These are phyloP conservation scores for Trichophyton simii DNA, from an alignment of 2,329 filamentous ascomycete genomes.

Conservation along the genomic window DNA sequence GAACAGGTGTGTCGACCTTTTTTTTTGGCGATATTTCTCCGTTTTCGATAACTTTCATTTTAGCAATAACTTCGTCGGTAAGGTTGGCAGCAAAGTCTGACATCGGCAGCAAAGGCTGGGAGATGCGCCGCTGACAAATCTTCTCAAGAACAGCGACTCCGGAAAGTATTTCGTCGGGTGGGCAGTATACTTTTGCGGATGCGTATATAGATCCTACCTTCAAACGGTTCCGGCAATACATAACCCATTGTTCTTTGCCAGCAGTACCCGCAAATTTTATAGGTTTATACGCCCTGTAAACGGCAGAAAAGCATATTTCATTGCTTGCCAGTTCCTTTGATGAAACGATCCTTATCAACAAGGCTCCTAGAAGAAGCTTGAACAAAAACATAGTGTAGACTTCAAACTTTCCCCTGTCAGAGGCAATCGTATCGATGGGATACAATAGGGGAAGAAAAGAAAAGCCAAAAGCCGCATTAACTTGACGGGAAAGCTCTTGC, in stretches of 20 bases:
- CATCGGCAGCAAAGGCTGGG: constrained; percentile 5
- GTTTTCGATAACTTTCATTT: constrained; percentile 5
- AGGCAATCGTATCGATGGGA: background rate
- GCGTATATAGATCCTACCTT: constrained; percentile 7
- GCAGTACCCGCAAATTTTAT: background rate
- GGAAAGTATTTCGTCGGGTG: background rate
- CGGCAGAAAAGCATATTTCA: background rate
- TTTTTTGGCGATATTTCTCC: constrained; percentile 3
- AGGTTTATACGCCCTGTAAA: background rate
- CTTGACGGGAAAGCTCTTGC: too few species aligned
- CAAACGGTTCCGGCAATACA: background rate
- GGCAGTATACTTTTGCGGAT: constrained; percentile 5
- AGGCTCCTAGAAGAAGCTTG: background rate
- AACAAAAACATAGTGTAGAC: background rate
- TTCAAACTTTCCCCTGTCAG: background rate
- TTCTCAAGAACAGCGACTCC: constrained; percentile 6
- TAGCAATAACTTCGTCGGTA: constrained; percentile 6
- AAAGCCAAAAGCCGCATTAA: too few species aligned
- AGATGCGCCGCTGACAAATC: constrained; percentile 3
- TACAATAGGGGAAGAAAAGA: too few species aligned
- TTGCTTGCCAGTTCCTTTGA: background rate
- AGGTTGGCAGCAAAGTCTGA: constrained; percentile 5
- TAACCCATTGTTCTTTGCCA: background rate
- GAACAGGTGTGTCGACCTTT: background rate
- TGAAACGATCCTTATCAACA: background rate